These are phyloP conservation scores for Penicillium sp. DNA, from an alignment of 2,329 filamentous ascomycete genomes.

Conservation along the genomic window DNA sequence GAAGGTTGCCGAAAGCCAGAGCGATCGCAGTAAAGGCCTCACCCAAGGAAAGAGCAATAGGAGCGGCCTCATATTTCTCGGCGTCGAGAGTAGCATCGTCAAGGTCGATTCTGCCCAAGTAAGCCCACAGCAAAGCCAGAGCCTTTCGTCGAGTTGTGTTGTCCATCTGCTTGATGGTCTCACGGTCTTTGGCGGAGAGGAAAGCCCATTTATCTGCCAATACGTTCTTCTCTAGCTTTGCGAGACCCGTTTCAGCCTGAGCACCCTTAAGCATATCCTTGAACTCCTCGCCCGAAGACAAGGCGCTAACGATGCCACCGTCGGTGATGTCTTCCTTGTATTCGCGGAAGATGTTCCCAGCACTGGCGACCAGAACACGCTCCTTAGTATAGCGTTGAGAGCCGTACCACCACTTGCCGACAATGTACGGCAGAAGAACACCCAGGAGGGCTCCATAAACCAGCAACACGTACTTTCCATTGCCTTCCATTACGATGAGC, in stretches of 20 bases:
- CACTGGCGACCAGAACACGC: constrained; percentile 86
- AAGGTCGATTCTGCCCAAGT: constrained; percentile 83
- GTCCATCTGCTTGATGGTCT: constrained; percentile 76
- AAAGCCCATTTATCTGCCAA: constrained; percentile 59
- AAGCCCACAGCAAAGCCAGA: constrained; percentile 88
- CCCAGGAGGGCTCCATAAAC: constrained; percentile 86
- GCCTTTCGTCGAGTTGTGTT: constrained; percentile 79
- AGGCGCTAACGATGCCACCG: constrained; percentile 72
- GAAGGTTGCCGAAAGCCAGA: constrained; percentile 80
- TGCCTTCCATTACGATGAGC: constrained; percentile 87
- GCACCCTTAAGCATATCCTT: constrained; percentile 71
- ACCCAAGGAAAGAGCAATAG: constrained; percentile 79
- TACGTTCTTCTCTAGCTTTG: constrained; percentile 79
- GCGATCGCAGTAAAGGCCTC: constrained; percentile 84
- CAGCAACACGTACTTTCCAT: constrained; percentile 90
- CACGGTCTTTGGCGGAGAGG: constrained; percentile 70
- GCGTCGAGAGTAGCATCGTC: constrained; percentile 69
- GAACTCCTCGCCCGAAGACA: constrained; percentile 86
- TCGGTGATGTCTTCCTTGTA: constrained; percentile 83
- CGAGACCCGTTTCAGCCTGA: constrained; percentile 75
- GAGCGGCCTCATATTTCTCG: constrained; percentile 85
- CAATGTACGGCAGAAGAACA: constrained; percentile 84
- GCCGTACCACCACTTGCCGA: constrained; percentile 98
- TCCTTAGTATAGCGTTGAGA: constrained; percentile 91
- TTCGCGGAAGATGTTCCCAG: constrained; percentile 90